Conservation (phyloP, 169 alveolate genomes). For the Plasmodium knowlesi region DNA sequence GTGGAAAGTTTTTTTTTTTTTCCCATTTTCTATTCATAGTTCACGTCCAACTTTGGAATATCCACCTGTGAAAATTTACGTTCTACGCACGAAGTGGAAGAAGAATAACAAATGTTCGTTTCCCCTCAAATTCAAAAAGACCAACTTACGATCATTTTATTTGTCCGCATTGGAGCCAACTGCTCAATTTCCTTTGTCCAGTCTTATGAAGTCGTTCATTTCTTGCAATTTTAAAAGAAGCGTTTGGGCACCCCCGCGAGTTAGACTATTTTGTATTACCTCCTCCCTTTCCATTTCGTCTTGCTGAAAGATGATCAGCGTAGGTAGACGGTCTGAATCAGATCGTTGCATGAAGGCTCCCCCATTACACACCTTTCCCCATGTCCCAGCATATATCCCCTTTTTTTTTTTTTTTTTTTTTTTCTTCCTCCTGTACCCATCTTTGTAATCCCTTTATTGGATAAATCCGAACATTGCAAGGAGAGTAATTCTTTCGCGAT, state of each 20-base stretch:
- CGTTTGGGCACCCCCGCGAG: background rate
- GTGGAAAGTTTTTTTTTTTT: background rate
- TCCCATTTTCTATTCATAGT: background rate
- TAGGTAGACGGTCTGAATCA: background rate
- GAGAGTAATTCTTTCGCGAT: background rate
- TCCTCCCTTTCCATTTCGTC: background rate
- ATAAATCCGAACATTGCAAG: background rate
- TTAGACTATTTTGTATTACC: background rate
- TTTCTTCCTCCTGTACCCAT: background rate
- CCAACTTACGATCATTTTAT: background rate
- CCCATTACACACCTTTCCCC: background rate
- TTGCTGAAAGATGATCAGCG: background rate
- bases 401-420: background rate
- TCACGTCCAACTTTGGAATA: background rate
- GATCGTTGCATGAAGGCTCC: background rate
- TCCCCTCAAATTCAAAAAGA: background rate
- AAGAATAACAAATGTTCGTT: background rate
- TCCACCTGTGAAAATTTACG: background rate
- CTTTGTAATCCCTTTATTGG: background rate
- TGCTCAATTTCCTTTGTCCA: background rate
- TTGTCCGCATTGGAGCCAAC: background rate
- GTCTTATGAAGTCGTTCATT: background rate
- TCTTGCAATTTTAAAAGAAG: background rate
- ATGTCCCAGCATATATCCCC: background rate
- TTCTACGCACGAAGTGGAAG: background rate